Evolutionary conservation across 768 basidiomycete genomes (phyloP), one percentile per base, ranked within the genome.

Genomic region (Dioszegia aurantiaca): DNA sequence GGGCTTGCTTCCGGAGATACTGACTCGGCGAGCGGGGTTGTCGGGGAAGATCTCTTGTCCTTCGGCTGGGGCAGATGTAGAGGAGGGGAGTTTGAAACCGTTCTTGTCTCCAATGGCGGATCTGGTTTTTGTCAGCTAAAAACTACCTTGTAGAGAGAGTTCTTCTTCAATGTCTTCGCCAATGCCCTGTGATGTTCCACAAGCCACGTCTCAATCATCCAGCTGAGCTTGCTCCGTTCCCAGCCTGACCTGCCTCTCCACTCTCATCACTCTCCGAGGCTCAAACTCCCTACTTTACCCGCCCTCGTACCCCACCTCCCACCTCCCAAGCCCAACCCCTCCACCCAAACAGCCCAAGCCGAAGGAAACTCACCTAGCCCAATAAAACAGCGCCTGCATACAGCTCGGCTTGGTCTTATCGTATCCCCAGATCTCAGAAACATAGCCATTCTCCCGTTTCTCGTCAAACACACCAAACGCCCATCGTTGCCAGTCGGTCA

Each of bases 401-500:
- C 76, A 64, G 40, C 62, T 68, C 4, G 76, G 74, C 5, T 55
- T 47, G 9, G 49, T 59, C 10, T 59, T 39, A 45, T 68, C 58
- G 42, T 56, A 73, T 6, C 31, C 47, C 58, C 60, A 48, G 54
- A 74, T 60, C 41, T 68, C 64, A 2, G 60, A 62, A n/a, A 68
- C 63, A 47, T 59, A 69, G 21, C 67, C 64, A 40, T 72, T 67
- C 17, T 61, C 62, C 43, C 55, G 36, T 26, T 61, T 65, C 21
- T 74, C 66, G 49, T 65, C 63, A 56, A 78, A 76, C 21, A 53
- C 59, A 4, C 77, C 77, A 58, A 78, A 78, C 6, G 61, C 69
- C 77, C 77, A 78, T 52, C 73, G 62, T 54, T 73, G 69, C 58
- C 73, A 78, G 52, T 75, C 72, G 39, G 77, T 78, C 51, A 78